Base-by-base conservation (phyloP, 2,329 filamentous ascomycete species). In the Aspergillus sp. region DNA sequence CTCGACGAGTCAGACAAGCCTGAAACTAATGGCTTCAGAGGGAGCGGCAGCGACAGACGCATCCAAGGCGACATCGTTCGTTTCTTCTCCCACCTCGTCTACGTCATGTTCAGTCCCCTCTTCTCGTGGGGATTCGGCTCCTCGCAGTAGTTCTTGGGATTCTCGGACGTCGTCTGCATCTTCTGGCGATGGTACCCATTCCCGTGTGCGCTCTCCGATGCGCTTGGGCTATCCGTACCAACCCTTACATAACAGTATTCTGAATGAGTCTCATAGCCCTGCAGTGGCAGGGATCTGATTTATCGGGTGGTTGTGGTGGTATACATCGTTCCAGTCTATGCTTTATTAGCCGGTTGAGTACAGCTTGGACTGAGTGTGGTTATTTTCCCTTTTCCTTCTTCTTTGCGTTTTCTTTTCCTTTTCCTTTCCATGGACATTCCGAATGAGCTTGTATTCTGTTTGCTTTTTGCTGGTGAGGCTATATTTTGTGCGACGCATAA, bases 231-330 rank as follows among this genome's bases (percentile, higher is more conserved):
- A 70, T 57, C 64, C 69, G 19, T 75, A 71, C 55, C 62, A 63
- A 55, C 58, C 59, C 26, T 59, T 60, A 62, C 67, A 71, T 48
- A 66, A 65, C 51, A 66, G 65, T 35, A 68, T 74, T 46, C 68
- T 76, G 44, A 62, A 64, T 42, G 72, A 74, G 49, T 63, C 67
- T 43, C 70, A 73, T 43, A 66, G 71, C 3, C 70, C 70, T n/a
- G 70, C 73, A 48, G 62, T 63, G 34, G 67, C 70, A 34, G 61
- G 53, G 45, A 65, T 67, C 19, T 61, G 46, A 57, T 32, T 9
- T 5, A 32, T 32, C 19, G 30, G 30, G 8, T 32, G 30, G 30
- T 6, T 32, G 30, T 32, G 30, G 30, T 32, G 30, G 30, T 19
- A 19, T 19, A 19, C 19, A 19, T 19, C 19, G 19, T 19, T 19